Evolutionary conservation across 2,329 filamentous ascomycete species (phyloP).

Genomic region (Hymenoscyphus fraxineus): DNA sequence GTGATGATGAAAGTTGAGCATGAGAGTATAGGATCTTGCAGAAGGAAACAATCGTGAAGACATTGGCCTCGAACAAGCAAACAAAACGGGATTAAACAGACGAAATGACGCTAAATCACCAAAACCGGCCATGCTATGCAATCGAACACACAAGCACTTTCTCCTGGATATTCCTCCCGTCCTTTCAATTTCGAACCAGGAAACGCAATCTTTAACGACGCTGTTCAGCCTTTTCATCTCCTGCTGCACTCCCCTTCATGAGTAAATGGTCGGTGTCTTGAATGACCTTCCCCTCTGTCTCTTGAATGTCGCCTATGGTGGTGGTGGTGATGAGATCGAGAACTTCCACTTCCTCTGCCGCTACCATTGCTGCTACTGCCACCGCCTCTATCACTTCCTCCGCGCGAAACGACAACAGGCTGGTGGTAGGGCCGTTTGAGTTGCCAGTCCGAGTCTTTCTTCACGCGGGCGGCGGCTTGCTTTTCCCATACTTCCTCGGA

Average conservation of each 20-base stretch:
- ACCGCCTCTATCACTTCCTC: conserved; percentile 23
- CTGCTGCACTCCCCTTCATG: background rate
- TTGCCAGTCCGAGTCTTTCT: conserved; percentile 43
- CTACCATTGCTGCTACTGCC: background rate
- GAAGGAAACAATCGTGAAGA: background rate
- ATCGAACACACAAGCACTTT: background rate
- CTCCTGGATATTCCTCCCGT: background rate
- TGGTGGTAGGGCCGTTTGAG: conserved; percentile 56
- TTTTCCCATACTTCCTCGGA: conserved; percentile 56
- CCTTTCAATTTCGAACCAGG: background rate
- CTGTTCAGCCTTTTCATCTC: background rate
- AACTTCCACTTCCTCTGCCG: background rate
- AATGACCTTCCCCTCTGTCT: background rate
- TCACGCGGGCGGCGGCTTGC: conserved; percentile 48
- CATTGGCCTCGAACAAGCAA: background rate
- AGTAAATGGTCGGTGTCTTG: background rate
- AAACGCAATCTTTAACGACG: background rate
- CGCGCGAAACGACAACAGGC: conserved; percentile 49
- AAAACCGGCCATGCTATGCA: background rate
- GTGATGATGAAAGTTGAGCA: background rate
- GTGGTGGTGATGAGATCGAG: conserved; percentile 1
- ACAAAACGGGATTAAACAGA: background rate
- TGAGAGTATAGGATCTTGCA: background rate
- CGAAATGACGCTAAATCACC: background rate
- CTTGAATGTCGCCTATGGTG: background rate